A percentile compares a stretch with the other conserved stretches of the same genome.
Conservation (phyloP, 1,284 basidiomycete genomes). For the Sanghuangporus sanghuang region DNA sequence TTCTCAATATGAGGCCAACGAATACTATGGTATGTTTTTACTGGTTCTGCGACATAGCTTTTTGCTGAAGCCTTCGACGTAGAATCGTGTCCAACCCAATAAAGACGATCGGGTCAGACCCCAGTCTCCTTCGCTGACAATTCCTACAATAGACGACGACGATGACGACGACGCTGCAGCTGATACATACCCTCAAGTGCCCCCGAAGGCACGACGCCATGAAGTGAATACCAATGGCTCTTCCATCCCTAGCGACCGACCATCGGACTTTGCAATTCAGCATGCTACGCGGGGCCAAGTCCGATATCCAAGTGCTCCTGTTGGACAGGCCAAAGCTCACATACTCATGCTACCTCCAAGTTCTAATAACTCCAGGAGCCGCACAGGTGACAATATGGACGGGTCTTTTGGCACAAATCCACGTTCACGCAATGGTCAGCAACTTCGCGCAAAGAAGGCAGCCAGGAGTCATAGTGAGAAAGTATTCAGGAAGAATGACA, state of each 20-base stretch:
- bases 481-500: conserved; percentile 4
- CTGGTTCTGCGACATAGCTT: neutral
- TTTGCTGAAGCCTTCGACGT: neutral
- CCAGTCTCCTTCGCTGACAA: conserved; percentile 1
- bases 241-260: neutral
- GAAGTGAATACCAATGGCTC: neutral
- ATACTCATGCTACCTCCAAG: conserved; percentile 14
- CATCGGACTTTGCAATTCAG: conserved; percentile 13
- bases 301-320: conserved; percentile 13
- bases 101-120: neutral
- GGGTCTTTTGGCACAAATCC: neutral
- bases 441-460: conserved; percentile 8
- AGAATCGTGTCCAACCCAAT: neutral
- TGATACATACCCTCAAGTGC: neutral
- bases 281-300: conserved; percentile 10
- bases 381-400: neutral
- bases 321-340: conserved; percentile 14
- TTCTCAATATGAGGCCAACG: neutral
- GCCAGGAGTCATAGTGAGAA: conserved; percentile 16
- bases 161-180: neutral
- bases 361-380: neutral
- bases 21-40: neutral
- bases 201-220: conserved; percentile 4
- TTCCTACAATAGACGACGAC: conserved; percentile 7
- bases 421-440: conserved; percentile 5